Conservation (phyloP, 2,329 filamentous ascomycete species). For the Ophiocordyceps camponoti-leonardi region DNA sequence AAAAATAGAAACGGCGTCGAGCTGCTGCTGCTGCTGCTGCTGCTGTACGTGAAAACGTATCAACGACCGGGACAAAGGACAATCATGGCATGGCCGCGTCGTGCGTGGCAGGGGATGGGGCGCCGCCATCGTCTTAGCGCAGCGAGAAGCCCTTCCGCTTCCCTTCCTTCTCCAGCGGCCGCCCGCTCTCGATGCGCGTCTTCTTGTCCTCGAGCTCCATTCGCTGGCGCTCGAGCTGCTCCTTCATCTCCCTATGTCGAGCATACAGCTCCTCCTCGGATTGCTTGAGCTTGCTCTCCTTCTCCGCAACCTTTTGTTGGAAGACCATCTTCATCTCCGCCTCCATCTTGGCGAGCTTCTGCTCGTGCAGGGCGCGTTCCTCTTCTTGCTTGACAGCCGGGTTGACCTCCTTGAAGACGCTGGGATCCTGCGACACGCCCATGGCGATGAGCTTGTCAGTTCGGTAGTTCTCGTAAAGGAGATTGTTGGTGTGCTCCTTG, state of each 20-base stretch:
- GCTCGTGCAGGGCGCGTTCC: constrained; percentile 92
- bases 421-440: constrained; percentile 96
- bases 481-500: constrained; percentile 99
- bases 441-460: constrained; percentile 98
- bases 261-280: constrained; percentile 98
- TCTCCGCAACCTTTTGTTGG: constrained; percentile 98
- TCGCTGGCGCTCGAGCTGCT: constrained; percentile 91
- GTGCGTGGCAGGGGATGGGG: constrained; percentile 6
- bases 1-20: constrained; percentile 33
- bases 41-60: constrained; percentile 37
- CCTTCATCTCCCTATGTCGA: constrained; percentile 98
- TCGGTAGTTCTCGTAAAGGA: constrained; percentile 97
- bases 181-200: constrained; percentile 78
- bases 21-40: constrained; percentile 43
- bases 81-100: constrained; percentile 24
- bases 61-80: constrained; percentile 34
- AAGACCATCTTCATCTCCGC: constrained; percentile 99
- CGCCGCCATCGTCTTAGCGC: constrained; percentile 42
- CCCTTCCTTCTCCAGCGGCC: constrained; percentile 91
- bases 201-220: constrained; percentile 98
- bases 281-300: constrained; percentile 98
- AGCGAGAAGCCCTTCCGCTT: constrained; percentile 99
- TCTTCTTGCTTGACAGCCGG: constrained; percentile 99
- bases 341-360: constrained; percentile 99
- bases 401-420: constrained; percentile 99